Base-by-base conservation (phyloP, 176 grass and related monocot genomes). In the Ensete glaucum region DNA sequence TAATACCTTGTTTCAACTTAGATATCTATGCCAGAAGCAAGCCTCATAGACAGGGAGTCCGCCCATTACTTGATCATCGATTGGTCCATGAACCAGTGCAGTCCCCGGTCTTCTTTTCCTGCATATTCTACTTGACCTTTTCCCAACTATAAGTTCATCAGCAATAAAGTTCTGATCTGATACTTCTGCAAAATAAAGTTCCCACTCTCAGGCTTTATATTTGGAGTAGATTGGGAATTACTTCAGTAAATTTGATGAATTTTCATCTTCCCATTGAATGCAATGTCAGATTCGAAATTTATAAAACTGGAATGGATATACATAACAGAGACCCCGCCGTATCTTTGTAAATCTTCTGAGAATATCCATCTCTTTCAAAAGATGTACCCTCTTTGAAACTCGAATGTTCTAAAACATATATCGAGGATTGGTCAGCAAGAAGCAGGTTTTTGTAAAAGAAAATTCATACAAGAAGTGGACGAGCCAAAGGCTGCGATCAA, bases 101-200 rank as follows among this genome's bases (percentile, higher is more conserved):
- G 34, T 62, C 26, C 76, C 83, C 27, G 52, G 68, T 78, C 65
- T 85, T 71, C 79, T 93, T 85, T 73, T 87, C 78, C 83, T 86
- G 80, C 51, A 79, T 58, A 55, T 21, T 88, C 55, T 77, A 70
- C 80, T 78, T 57, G 82, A 83, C 81, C 87, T 80, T 62, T 77
- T 75, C 49, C 59, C 84, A 50, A 78, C 69, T 83, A 87, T 88
- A 5, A 54, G 67, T 66, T 87, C 90, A 9, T 85, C 84, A 11
- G 88, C 82, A 66, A 73, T 54, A 71, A 98, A 98, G 83, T 98
- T 98, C 84, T 98, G 95, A 82, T 85, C 95, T 64, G 88, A 98
- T 6, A 93, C 80, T 82, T 98, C 95, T 98, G 88, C 1, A 79
- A 64, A 78, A 78, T 82, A 72, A 78, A 81, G 11, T 25, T 53